These are phyloP conservation scores for Phaffomyces thermotolerans DNA, from an alignment of 805 yeast species.

Conservation along the genomic window DNA sequence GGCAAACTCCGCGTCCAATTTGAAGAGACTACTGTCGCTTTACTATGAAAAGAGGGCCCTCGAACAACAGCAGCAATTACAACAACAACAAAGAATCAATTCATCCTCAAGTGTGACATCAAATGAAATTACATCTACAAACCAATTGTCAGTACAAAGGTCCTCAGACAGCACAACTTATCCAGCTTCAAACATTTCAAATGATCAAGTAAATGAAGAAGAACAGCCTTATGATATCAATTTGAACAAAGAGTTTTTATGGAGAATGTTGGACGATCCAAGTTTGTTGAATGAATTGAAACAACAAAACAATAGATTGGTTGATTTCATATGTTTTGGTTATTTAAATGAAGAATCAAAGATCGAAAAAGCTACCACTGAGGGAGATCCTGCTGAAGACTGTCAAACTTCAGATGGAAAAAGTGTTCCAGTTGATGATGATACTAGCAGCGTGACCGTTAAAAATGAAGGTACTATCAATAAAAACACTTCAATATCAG, in stretches of 20 bases:
- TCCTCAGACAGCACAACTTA: neutral
- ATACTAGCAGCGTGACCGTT: slow-evolving; percentile 17
- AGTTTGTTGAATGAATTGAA: slow-evolving; percentile 31
- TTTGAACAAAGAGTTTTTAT: slow-evolving; percentile 27
- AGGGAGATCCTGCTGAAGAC: neutral
- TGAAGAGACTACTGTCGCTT: slow-evolving; percentile 34
- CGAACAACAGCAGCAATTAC: slow-evolving; percentile 7
- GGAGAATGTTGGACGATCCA: slow-evolving; percentile 30
- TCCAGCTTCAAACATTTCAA: neutral
- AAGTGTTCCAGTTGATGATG: slow-evolving; percentile 1
- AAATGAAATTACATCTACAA: neutral
- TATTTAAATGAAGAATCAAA: slow-evolving; percentile 23
- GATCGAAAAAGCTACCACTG: neutral
- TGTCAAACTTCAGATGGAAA: neutral
- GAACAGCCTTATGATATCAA: slow-evolving; percentile 5
- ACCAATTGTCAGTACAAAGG: neutral
- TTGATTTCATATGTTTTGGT: slow-evolving; percentile 47
- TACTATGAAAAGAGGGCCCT: slow-evolving; percentile 25
- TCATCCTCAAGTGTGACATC: neutral
- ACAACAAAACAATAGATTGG: slow-evolving; percentile 33
- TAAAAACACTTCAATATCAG: slow-evolving; percentile 26
- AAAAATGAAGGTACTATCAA: neutral
- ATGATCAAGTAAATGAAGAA: slow-evolving; percentile 1
- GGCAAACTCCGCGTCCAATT: slow-evolving; percentile 26
- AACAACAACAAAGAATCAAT: slow-evolving; percentile 4